phyloP scores from a whole-genome alignment of 2,329 filamentous ascomycete species.

The Parastagonospora nodorum region DNA sequence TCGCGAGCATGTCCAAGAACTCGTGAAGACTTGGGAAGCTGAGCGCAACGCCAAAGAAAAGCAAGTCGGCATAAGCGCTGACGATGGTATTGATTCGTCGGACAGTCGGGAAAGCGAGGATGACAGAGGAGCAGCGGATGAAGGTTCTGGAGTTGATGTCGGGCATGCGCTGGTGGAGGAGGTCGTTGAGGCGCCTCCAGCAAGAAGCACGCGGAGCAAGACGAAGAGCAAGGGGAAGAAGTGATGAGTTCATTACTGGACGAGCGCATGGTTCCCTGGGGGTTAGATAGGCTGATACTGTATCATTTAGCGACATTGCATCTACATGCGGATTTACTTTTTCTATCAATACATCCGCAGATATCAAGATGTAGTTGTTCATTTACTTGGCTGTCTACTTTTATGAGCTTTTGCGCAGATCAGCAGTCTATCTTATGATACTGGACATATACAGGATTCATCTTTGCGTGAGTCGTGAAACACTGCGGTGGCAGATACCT shows the following conservation, averaged over 20 bases:
- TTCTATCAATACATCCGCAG: no score
- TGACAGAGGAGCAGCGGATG: constrained; percentile 24
- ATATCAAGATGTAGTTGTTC: no score
- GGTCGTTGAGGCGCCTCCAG: neutral
- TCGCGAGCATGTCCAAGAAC: constrained; percentile 64
- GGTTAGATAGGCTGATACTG: no score
- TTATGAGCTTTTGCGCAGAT: no score
- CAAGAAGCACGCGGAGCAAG: neutral
- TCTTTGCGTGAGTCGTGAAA: no score
- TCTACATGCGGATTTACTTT: no score
- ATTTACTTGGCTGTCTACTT: no score
- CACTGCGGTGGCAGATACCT: no score
- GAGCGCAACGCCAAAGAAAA: constrained; percentile 56
- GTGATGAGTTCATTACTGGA: neutral
- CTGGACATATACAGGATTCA: no score
- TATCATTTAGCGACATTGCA: no score
- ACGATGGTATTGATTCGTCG: constrained; percentile 19
- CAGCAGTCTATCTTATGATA: no score
- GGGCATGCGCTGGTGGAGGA: neutral
- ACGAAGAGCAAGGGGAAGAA: constrained; percentile 1
- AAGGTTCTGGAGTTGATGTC: neutral
- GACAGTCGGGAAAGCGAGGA: neutral
- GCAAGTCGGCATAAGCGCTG: constrained; percentile 8
- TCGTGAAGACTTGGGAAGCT: constrained; percentile 46
- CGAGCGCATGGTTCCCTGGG: no score